Evolutionary conservation across 345 rosid species (phyloP).

Genomic region (Raphanus raphanistrum): DNA sequence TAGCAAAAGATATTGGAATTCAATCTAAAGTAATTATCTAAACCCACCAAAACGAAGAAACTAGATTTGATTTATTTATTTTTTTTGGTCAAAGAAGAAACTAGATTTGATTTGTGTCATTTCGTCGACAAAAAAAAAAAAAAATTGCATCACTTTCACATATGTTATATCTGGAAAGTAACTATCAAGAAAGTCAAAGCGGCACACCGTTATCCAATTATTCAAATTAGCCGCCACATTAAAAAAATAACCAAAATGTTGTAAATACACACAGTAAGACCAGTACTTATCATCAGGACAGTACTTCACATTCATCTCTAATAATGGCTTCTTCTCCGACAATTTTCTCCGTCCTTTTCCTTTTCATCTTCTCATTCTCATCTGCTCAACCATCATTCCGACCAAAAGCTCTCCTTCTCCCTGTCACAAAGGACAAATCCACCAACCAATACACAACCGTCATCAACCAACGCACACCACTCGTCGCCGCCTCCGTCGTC

Average conservation of each 20-base stretch:
- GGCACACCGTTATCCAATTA: neutral
- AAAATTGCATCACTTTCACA: too few species aligned
- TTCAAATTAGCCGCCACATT: neutral
- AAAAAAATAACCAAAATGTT: neutral
- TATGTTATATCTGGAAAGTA: neutral
- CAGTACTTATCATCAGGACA: neutral
- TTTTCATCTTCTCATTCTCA: neutral
- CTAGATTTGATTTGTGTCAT: constrained; percentile 4
- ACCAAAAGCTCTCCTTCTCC: constrained; percentile 60
- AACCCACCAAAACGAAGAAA: too few species aligned
- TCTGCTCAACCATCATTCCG: constrained; percentile 42
- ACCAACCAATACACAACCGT: constrained; percentile 61
- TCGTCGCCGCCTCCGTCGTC: constrained; percentile 41
- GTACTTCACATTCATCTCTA: neutral
- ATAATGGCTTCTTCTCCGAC: constrained; percentile 25
- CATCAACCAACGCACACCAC: constrained; percentile 64
- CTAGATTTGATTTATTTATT: too few species aligned
- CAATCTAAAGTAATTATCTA: too few species aligned
- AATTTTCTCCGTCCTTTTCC: neutral
- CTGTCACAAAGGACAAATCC: constrained; percentile 56
- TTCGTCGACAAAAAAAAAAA: neutral
- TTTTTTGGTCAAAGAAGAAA: too few species aligned
- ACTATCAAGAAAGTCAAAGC: neutral
- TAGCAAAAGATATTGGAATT: neutral
- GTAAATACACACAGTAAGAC: constrained; percentile 1